Base-by-base conservation (phyloP, 169 alveolate species). In the Plasmodium ovale region DNA sequence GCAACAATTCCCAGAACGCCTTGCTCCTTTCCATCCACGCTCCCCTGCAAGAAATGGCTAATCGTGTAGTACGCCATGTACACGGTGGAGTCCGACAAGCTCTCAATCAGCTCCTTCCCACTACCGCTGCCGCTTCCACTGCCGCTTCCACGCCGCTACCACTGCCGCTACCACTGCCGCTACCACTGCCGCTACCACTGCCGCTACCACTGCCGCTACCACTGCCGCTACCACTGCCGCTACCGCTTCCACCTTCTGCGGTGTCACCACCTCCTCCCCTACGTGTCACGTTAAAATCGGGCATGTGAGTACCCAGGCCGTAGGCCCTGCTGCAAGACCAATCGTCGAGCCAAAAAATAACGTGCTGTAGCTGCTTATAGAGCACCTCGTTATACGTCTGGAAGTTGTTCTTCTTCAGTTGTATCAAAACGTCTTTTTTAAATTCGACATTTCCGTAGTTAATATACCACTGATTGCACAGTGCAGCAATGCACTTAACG, bases 31-130 rank as follows among this genome's bases (percentile, higher is more conserved):
- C 99, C 99, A 87, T 95, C 95, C 1, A 97, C 88, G 72, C 90
- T 97, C 23, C 97, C 98, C 94, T 98, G 99, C 42, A 99, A 93
- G 68, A 95, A 97, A 92, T 99, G 99, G 10, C 99, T 97, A 39
- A 99, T 95, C 49, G 99, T 98, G 94, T 99, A 99, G 93, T 97
- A 98, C 23, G 99, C 99, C 99, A 99, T 97, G 90, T 99, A 99
- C 62, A 99, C 98, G 21, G 99, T 99, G 9, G 99, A 98, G 92
- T 99, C 99, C 12, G 99, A 97, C 19, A 99, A 96, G 37, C 99
- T 97, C 88, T 99, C 99, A 39, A 99, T 98, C 64, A 99, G 84
- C 69, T 94, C 95, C 42, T 94, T 95, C 37, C 33, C 70, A 2
- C 37, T 58, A 21, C 25, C 23, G 4, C 0, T 44, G 3, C 0